Evolutionary conservation across 768 basidiomycete genomes (phyloP).

Genomic region (Serendipita indica): DNA sequence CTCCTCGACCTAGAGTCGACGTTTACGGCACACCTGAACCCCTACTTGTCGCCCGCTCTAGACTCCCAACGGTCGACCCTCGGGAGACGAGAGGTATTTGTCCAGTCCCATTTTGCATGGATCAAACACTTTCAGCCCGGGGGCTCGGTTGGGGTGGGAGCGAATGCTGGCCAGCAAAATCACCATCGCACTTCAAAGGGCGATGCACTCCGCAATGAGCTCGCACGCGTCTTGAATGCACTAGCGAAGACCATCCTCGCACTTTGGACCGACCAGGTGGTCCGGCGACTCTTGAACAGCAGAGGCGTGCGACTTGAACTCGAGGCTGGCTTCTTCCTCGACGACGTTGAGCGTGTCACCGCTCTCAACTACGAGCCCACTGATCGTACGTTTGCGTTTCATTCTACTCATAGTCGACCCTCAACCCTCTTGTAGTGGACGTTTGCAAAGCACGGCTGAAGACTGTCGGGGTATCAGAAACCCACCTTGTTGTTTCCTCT

Average conservation of each 20-base stretch:
- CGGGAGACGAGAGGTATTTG: not conserved
- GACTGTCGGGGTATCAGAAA: constrained; percentile 14
- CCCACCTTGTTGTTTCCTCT: not conserved
- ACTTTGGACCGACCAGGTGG: constrained; percentile 13
- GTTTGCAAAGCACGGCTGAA: constrained; percentile 15
- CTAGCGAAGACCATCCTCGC: not conserved
- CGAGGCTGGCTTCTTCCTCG: constrained; percentile 14
- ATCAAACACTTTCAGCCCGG: constrained; percentile 1
- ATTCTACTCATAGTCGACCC: not conserved
- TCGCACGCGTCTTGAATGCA: not conserved
- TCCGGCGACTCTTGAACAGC: constrained; percentile 9
- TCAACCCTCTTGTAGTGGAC: constrained; percentile 12
- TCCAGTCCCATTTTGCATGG: not conserved
- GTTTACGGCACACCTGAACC: not conserved
- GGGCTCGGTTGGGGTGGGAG: too few relatives aligned
- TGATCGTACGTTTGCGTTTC: constrained; percentile 10
- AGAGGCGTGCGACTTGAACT: constrained; percentile 12
- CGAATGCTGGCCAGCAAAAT: not conserved
- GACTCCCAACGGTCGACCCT: not conserved
- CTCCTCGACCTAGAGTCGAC: not conserved
- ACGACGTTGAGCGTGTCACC: constrained; percentile 14
- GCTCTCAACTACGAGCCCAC: constrained; percentile 11
- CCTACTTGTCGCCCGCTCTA: too few relatives aligned
- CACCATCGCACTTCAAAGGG: not conserved
- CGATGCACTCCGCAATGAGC: not conserved